Base-by-base conservation (phyloP, 306 rosid genomes). In the Delonix regia region DNA sequence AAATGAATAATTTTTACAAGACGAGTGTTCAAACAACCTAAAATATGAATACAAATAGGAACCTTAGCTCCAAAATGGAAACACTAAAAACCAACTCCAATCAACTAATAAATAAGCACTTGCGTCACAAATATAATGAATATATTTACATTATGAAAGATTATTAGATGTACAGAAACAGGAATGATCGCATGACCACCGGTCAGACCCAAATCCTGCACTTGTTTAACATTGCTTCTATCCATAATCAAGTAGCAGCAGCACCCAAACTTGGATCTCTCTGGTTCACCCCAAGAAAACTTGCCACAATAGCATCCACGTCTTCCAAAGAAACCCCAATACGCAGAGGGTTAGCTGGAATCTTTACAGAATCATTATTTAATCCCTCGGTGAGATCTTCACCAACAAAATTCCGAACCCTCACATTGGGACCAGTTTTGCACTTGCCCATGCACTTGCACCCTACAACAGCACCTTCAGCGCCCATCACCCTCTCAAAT, bases 371-470 rank as follows among this genome's bases (percentile, higher is more conserved):
- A 80, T 83, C 86, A 81, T 74, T 63, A 74, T 67, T 63, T 5
- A 73, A 47, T 48, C 82, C 87, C 39, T 70, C 78, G 16, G 77
- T 66, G 39, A 87, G n/a, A 19, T 27, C 52, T 62, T 41, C 85
- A 78, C 60, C 82, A 21, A 65, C 59, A 27, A 79, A 44, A 41
- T 64, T 85, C 67, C 38, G 72, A 82, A 96, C 84, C 85, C 89
- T 93, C 51, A 91, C 97, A 72, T 96, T 96, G 5, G 99, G 99
- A 34, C 89, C 98, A 73, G 38, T 81, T 84, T 79, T 93, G 85
- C 99, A 96, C 87, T 93, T 91, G 4, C 99, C 99, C 98, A 96
- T 83, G 84, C 99, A 96, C 77, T 96, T 96, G 57, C 96, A 90
- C 42, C 80, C 91, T 49, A 90, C 90, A 78, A 91, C 97, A 71